These are phyloP conservation scores for Lactarius akahatsu DNA, from an alignment of 768 basidiomycete species.

Conservation along the genomic window DNA sequence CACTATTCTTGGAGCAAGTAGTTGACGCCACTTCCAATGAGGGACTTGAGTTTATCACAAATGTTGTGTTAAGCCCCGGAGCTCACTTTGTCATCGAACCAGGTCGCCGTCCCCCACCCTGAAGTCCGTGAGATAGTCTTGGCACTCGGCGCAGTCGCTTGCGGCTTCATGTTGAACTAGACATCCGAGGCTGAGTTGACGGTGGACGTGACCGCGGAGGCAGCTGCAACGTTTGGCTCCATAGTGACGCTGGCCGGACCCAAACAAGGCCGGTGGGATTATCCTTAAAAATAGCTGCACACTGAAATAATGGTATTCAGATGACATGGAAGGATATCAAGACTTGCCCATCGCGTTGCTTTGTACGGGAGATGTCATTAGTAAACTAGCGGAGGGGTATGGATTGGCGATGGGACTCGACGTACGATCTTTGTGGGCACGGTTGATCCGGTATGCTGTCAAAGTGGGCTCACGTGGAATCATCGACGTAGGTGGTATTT, in stretches of 20 bases:
- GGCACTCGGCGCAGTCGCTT: neutral
- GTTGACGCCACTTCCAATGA: too few species aligned
- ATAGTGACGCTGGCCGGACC: constrained; percentile 34
- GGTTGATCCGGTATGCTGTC: constrained; percentile 65
- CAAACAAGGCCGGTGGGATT: constrained; percentile 82
- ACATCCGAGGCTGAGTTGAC: constrained; percentile 49
- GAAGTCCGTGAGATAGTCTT: constrained; percentile 26
- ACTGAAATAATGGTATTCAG: constrained; percentile 75
- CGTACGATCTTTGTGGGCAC: constrained; percentile 84
- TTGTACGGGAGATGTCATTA: constrained; percentile 3
- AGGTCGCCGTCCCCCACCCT: constrained; percentile 27
- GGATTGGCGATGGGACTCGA: constrained; percentile 15
- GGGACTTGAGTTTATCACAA: too few species aligned
- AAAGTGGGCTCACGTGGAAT: constrained; percentile 81
- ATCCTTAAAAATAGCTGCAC: constrained; percentile 56
- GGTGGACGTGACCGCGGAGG: constrained; percentile 41
- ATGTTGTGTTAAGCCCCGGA: neutral
- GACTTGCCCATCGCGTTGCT: constrained; percentile 80
- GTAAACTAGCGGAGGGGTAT: neutral
- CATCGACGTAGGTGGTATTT: constrained; percentile 64
- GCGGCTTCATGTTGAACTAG: constrained; percentile 52
- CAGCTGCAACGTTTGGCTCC: constrained; percentile 39
- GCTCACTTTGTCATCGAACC: constrained; percentile 35
- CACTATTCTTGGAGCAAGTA: constrained; percentile 37
- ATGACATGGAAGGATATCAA: constrained; percentile 84